Evolutionary conservation across 2,329 filamentous ascomycete species (phyloP).

Genomic region (Calonectria pteridis): DNA sequence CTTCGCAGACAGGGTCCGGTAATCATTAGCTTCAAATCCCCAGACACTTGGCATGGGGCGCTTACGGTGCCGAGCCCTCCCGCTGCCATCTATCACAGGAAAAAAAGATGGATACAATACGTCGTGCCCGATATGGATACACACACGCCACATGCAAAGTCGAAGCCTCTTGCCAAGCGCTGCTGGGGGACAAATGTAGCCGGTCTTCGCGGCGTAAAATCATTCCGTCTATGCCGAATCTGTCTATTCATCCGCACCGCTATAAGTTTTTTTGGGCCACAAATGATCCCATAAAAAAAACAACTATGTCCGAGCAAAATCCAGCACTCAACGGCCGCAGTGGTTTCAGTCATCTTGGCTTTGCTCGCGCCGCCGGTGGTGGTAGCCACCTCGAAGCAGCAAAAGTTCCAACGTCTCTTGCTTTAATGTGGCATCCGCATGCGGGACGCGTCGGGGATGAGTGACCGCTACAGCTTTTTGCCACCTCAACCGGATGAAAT

Average conservation of each 20-base stretch:
- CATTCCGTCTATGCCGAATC: neutral
- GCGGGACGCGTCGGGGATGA: neutral
- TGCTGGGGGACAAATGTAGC: neutral
- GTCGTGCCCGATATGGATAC: slow-evolving; percentile 20
- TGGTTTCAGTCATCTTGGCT: neutral
- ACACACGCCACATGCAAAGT: slow-evolving; percentile 19
- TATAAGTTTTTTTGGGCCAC: neutral
- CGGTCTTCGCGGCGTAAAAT: neutral
- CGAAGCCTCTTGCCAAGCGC: slow-evolving; percentile 3
- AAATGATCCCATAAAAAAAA: slow-evolving; percentile 6
- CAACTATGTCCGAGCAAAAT: neutral
- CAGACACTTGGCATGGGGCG: slow-evolving; percentile 34
- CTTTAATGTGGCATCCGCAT: neutral
- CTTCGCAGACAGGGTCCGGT: slow-evolving; percentile 28
- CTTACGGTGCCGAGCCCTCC: slow-evolving; percentile 34
- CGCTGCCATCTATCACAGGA: slow-evolving; percentile 26
- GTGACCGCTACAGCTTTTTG: neutral
- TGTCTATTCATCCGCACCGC: neutral
- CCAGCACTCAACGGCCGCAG: neutral
- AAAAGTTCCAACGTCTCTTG: slow-evolving; percentile 16
- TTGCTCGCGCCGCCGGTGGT: neutral
- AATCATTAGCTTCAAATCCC: slow-evolving; percentile 37
- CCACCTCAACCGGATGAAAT: slow-evolving; percentile 12
- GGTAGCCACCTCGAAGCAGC: neutral
- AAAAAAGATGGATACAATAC: slow-evolving; percentile 6